These are phyloP conservation scores for Umbellularia californica DNA, from an alignment of 164 flowering plant genomes.

Conservation along the genomic window DNA sequence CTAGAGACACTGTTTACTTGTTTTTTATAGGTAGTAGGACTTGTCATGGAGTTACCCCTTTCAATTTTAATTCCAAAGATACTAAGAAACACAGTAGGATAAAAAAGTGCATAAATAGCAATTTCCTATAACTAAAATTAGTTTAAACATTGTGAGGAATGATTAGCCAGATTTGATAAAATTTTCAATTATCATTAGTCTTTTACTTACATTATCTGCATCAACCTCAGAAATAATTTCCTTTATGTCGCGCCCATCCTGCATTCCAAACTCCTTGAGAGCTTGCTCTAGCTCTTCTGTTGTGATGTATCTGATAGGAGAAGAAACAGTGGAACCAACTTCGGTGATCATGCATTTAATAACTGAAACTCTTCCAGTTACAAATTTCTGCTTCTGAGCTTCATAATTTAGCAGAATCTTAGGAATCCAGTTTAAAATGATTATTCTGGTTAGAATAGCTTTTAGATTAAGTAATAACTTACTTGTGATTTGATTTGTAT, in stretches of 20 bases:
- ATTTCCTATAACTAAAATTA: too few species aligned
- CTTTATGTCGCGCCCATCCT: slow-evolving; percentile 73
- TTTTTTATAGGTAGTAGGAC: too few species aligned
- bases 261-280: slow-evolving; percentile 80
- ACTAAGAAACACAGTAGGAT: too few species aligned
- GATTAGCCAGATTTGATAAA: too few species aligned
- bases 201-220: slow-evolving; percentile 61
- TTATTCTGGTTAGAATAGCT: too few species aligned
- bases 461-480: too few species aligned
- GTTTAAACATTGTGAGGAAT: too few species aligned
- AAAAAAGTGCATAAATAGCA: too few species aligned
- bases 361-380: neutral
- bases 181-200: neutral
- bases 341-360: neutral
- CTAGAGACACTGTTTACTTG: too few species aligned
- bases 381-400: neutral
- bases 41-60: too few species aligned
- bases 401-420: neutral
- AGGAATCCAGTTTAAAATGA: neutral
- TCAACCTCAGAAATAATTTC: slow-evolving; percentile 96
- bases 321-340: neutral
- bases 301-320: slow-evolving; percentile 58
- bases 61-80: too few species aligned
- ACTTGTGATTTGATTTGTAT: neutral
- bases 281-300: slow-evolving; percentile 93